These are phyloP conservation scores for Hymenoscyphus infarciens DNA, from an alignment of 2,329 filamentous ascomycete species.

Conservation along the genomic window DNA sequence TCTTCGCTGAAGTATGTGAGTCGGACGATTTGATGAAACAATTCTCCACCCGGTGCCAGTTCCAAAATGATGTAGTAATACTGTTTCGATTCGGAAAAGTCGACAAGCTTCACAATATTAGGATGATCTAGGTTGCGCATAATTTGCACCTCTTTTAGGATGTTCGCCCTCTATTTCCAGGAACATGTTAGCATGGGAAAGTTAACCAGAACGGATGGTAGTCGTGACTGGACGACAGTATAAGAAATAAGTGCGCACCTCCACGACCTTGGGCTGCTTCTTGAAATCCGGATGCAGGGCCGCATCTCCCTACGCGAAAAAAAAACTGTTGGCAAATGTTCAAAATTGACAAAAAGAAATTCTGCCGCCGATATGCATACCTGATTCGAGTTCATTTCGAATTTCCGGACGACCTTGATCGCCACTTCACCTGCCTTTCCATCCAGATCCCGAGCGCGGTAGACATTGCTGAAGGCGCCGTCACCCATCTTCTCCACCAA, in stretches of 20 bases:
- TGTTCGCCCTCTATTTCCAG: conserved; percentile 76
- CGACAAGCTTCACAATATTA: conserved; percentile 89
- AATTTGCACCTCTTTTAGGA: conserved; percentile 97
- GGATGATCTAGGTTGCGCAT: conserved; percentile 97
- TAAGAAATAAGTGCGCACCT: conserved; percentile 67
- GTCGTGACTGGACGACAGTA: not conserved
- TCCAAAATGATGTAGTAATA: conserved; percentile 98
- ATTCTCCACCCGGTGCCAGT: conserved; percentile 87
- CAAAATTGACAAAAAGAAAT: conserved; percentile 31
- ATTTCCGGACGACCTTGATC: conserved; percentile 98
- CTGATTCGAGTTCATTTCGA: conserved; percentile 98
- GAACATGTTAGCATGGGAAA: conserved; percentile 16
- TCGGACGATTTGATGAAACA: conserved; percentile 97
- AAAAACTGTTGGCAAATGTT: conserved; percentile 54
- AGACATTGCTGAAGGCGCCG: conserved; percentile 98
- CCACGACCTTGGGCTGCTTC: conserved; percentile 89
- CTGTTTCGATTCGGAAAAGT: conserved; percentile 88
- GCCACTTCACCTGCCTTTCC: conserved; percentile 77
- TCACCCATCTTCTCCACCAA: conserved; percentile 97
- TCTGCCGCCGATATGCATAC: conserved; percentile 56
- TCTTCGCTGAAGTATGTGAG: conserved; percentile 98
- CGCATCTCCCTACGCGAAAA: conserved; percentile 70
- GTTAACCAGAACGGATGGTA: not conserved
- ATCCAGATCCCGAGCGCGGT: conserved; percentile 74
- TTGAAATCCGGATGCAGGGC: conserved; percentile 96